These are phyloP conservation scores for Collybia nuda DNA, from an alignment of 768 basidiomycete species.

Conservation along the genomic window DNA sequence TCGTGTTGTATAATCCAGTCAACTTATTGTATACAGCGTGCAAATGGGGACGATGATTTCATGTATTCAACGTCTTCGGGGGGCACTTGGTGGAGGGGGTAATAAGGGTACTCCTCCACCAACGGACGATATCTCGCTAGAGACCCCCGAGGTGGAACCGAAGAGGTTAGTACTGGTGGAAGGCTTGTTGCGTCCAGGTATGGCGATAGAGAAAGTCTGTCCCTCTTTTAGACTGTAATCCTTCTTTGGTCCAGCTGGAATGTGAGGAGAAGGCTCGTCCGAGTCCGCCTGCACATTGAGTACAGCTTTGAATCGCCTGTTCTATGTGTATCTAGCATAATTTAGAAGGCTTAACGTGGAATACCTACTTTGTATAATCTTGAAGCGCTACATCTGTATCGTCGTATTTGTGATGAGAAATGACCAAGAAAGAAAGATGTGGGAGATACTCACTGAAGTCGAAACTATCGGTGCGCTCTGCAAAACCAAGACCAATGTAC, in stretches of 20 bases:
- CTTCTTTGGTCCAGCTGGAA: conserved; percentile 82
- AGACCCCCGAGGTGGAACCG: conserved; percentile 26
- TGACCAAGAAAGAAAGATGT: conserved; percentile 2
- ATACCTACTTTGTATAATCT: conserved; percentile 75
- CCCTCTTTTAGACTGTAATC: conserved; percentile 95
- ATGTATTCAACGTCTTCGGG: conserved; percentile 35
- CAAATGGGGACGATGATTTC: too few species aligned
- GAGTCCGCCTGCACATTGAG: conserved; percentile 50
- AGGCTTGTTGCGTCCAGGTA: conserved; percentile 72
- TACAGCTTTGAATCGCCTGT: conserved; percentile 63
- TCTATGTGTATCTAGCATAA: conserved; percentile 8
- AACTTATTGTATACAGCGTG: too few species aligned
- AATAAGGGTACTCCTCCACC: conserved; percentile 63
- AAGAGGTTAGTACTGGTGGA: conserved; percentile 36
- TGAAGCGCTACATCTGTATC: conserved; percentile 76
- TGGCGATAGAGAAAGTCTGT: conserved; percentile 89
- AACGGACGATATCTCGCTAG: conserved; percentile 18
- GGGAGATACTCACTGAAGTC: conserved; percentile 75
- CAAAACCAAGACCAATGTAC: conserved; percentile 93
- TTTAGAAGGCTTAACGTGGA: conserved; percentile 4
- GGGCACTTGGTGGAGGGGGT: conserved; percentile 79
- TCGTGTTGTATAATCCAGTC: too few species aligned
- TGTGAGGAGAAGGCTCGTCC: conserved; percentile 57
- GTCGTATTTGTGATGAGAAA: conserved; percentile 4
- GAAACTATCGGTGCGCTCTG: conserved; percentile 85